Base-by-base conservation (phyloP, 2,329 filamentous ascomycete genomes). In the Didymella arachidicola region DNA sequence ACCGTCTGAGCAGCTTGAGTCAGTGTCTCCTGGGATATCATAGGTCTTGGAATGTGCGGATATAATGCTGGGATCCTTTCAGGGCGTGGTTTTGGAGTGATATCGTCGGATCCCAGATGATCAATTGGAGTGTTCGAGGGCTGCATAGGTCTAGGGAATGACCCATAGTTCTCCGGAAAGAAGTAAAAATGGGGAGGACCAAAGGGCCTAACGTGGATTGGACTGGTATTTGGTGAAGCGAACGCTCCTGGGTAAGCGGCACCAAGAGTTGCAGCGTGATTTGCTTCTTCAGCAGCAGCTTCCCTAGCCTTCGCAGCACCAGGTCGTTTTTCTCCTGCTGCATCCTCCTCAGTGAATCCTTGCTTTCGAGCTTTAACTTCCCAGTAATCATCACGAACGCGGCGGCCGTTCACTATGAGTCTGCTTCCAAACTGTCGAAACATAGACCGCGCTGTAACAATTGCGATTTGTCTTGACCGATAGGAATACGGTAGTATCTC, bases 311-410 rank as follows among this genome's bases (percentile, higher is more conserved):
- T 97, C 58, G 92, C 88, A 38, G 91, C 93, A 53, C 95, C 95
- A 5, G 95, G 95, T 64, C 95, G 86, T 82, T 99, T 98, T 79
- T 99, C 95, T 39, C 95, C 95, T 4, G 95, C 95, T 49, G 93
- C 84, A 77, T 99, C 95, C 63, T 96, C 93, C 76, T 99, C 95
- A 1, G 95, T 99, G 74, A 99, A 99, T 11, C 95, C 95, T 78
- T 99, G 95, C 79, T 98, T 99, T 45, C 91, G 86, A 7, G 95
- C 95, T 79, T 98, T 98, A 72, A 89, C 91, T 78, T 98, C 95
- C 95, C 95, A 99, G 79, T 99, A 99, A 76, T 99, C 95, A 78
- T 99, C 95, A 48, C 95, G 89, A 41, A 98, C 95, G 57, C 95
- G 85, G 62, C 94, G 86, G 32, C 95, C 95, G 71, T 93, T 91